These are phyloP conservation scores for Podospora didyma DNA, from an alignment of 495 filamentous ascomycete genomes.

Conservation along the genomic window DNA sequence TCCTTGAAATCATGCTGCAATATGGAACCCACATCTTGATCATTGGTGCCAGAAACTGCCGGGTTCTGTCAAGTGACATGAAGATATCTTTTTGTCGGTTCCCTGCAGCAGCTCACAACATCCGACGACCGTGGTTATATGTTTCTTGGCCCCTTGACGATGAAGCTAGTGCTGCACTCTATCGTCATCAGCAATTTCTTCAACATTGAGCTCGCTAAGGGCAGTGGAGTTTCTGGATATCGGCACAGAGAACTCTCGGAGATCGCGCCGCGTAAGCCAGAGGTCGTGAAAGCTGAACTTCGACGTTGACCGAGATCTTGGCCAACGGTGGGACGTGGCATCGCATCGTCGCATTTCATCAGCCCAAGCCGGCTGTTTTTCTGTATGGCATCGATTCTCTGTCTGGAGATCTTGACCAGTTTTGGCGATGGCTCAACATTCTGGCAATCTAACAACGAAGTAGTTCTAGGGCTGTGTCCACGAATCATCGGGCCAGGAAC, in stretches of 20 bases:
- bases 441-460: background rate
- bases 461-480: background rate
- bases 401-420: background rate
- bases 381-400: background rate
- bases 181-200: background rate
- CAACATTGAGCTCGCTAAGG: background rate
- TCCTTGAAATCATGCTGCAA: no score
- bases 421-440: background rate
- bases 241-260: background rate
- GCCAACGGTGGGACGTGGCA: background rate
- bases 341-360: background rate
- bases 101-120: no score
- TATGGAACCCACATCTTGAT: no score
- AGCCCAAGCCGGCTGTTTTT: background rate
- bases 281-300: background rate
- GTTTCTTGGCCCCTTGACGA: no score
- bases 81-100: no score
- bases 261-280: background rate
- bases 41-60: no score
- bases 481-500: no score
- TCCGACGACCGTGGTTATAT: no score
- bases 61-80: no score
- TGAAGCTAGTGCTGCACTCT: background rate
- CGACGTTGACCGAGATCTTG: background rate
- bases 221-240: background rate